phyloP scores from a whole-genome alignment of 2,329 filamentous ascomycete genomes.

The Penicillium sp. region DNA sequence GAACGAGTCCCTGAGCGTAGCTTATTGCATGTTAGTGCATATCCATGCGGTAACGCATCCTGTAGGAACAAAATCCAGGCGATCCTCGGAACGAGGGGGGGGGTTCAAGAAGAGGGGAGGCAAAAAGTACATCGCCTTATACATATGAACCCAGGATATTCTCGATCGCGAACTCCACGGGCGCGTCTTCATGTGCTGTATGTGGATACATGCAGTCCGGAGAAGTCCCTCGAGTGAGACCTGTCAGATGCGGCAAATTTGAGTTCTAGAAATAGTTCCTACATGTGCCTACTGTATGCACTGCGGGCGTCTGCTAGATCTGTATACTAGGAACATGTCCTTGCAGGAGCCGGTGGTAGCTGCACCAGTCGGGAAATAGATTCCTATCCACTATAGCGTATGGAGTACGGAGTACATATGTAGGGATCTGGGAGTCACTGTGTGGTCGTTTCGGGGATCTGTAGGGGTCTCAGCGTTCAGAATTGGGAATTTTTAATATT shows the following conservation, averaged over 20 bases:
- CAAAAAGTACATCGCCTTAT: neutral
- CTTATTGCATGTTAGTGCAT: neutral
- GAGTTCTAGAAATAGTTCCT: constrained; percentile 21
- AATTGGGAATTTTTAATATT: neutral
- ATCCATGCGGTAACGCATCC: neutral
- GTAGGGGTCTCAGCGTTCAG: too few relatives aligned
- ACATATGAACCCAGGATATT: too few relatives aligned
- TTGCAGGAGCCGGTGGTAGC: constrained; percentile 19
- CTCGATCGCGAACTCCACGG: constrained; percentile 19
- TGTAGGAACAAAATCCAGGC: constrained; percentile 1
- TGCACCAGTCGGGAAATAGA: constrained; percentile 23
- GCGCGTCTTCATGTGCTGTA: constrained; percentile 1
- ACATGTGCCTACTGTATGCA: constrained; percentile 7
- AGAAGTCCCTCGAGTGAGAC: constrained; percentile 14
- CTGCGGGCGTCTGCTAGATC: constrained; percentile 16
- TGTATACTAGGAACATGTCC: constrained; percentile 17
- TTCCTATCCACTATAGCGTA: neutral
- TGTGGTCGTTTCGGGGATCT: neutral
- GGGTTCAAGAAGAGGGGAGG: neutral
- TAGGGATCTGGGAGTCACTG: neutral
- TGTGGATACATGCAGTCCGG: constrained; percentile 7
- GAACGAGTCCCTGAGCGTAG: constrained; percentile 1
- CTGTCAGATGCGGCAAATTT: constrained; percentile 29
- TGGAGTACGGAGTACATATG: neutral
- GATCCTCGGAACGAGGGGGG: neutral